phyloP scores from a whole-genome alignment of 495 filamentous ascomycete genomes.

The Podospora sp. region DNA sequence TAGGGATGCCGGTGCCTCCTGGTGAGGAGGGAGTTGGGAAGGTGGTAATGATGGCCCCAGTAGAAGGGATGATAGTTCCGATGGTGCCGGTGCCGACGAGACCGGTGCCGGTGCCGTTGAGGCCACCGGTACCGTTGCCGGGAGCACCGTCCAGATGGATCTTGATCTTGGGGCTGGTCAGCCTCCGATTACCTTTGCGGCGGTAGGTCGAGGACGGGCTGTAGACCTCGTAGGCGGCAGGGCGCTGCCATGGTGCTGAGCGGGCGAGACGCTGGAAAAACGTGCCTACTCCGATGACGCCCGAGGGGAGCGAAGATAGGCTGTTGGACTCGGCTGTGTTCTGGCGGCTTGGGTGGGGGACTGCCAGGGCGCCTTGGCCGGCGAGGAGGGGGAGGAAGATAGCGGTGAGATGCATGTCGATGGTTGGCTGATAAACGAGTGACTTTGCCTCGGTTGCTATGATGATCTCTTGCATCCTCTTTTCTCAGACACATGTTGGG shows the following conservation, averaged over 20 bases:
- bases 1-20: not conserved
- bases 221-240: not conserved
- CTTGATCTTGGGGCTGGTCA: not conserved
- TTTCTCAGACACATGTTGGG: not conserved
- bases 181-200: not conserved
- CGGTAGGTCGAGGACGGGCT: not conserved
- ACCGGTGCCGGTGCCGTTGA: not conserved
- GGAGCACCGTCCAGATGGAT: not conserved
- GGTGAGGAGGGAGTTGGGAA: conserved; percentile 1
- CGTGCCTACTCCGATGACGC: not conserved
- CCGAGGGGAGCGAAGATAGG: not conserved
- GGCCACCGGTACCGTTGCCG: not conserved
- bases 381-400: conserved; percentile 15
- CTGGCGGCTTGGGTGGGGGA: not conserved
- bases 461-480: not conserved
- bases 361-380: conserved; percentile 12
- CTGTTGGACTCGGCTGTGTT: not conserved
- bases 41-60: not conserved
- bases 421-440: not conserved
- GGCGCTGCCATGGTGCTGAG: not conserved
- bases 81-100: not conserved
- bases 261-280: not conserved
- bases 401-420: conserved; percentile 9
- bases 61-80: not conserved
- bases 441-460: not conserved